Evolutionary conservation across 352 stramenopile genomes (phyloP), one percentile per base, ranked within the genome.

Genomic region (Phytophthora ramorum): DNA sequence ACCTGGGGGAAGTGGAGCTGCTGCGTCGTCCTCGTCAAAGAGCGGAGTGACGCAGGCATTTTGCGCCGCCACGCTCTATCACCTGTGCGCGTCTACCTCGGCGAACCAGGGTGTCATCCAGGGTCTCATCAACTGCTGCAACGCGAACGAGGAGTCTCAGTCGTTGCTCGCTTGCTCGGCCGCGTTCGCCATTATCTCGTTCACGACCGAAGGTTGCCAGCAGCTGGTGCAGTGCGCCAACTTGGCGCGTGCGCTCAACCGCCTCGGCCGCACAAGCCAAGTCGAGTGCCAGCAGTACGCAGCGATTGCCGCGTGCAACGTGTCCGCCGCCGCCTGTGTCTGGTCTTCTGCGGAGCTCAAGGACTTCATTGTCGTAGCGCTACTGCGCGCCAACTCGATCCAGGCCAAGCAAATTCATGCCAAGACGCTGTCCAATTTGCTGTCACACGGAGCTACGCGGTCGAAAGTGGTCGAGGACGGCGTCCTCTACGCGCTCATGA

Each of bases 331-430:
- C 1, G 54, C 73, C 34, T 95, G 84, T 59, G 85, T 92, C 17
- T 95, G 87, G 87, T 87, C 72, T 1, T 89, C 81, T 0, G 55
- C 75, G 0, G 87, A 95, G 52, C 80, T 95, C 2, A 92, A 92
- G 34, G 87, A 95, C 58, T 92, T 95, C 32, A 91, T 93, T 12
- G 87, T 93, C 1, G 82, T 95, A 3, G 85, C 87, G 12, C 46
- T 95, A 22, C 52, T 95, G 26, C 81, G 87, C 3, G 86, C 87
- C 0, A 93, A 95, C 51, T 95, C 87, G 14, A 68, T 83, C 4
- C 83, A 93, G n/a, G 77, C 87, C 1, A 95, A 93, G 60, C 84
- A 93, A 46, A 91, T 93, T 34, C 87, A 95, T 46, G 83, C 81
- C 47, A 93, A 93, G 57, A 95, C 87, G 14, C 63, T 95, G 22